Percentiles rank a stretch among this genome's conserved stretches.
Conservation (phyloP, 1,284 basidiomycete genomes). For the Schizophyllum amplum region DNA sequence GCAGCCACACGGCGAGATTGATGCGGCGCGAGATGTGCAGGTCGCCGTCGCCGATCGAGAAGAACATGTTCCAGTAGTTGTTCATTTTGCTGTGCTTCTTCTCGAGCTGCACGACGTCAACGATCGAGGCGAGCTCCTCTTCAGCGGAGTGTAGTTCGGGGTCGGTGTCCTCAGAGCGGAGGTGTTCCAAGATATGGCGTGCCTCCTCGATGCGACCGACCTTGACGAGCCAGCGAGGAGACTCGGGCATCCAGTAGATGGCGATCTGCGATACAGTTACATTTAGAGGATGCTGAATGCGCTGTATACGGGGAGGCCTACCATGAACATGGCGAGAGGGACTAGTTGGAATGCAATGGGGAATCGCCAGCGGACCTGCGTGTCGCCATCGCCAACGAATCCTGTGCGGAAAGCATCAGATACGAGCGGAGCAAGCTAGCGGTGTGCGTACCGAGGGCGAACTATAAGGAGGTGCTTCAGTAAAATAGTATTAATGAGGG, state of each 20-base stretch:
- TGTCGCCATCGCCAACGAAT: conserved; percentile 36
- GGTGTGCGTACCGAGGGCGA: too few species aligned
- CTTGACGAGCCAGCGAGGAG: conserved; percentile 49
- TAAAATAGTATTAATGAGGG: too few species aligned
- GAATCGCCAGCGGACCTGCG: conserved; percentile 26
- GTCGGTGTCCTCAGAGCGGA: conserved; percentile 16
- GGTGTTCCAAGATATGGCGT: conserved; percentile 28
- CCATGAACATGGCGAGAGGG: conserved; percentile 36
- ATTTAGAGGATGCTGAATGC: conserved; percentile 11
- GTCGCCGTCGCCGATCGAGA: conserved; percentile 25
- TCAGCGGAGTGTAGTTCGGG: conserved; percentile 10
- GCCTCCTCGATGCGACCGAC: conserved; percentile 41
- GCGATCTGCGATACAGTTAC: conserved; percentile 15
- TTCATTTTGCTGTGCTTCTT: conserved; percentile 33
- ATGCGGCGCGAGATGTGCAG: conserved; percentile 38
- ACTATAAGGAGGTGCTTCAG: too few species aligned
- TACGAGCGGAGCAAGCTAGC: too few species aligned
- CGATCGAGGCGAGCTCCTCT: conserved; percentile 32
- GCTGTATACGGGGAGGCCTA: conserved; percentile 16
- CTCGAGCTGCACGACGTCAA: conserved; percentile 33
- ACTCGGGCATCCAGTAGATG: conserved; percentile 36
- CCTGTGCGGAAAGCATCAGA: conserved; percentile 44
- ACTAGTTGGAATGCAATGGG: conserved; percentile 43
- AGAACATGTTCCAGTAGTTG: conserved; percentile 38
- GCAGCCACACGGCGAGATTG: conserved; percentile 40